Evolutionary conservation across 257 asterid species (phyloP).

Genomic region (Coffea eugenioides): DNA sequence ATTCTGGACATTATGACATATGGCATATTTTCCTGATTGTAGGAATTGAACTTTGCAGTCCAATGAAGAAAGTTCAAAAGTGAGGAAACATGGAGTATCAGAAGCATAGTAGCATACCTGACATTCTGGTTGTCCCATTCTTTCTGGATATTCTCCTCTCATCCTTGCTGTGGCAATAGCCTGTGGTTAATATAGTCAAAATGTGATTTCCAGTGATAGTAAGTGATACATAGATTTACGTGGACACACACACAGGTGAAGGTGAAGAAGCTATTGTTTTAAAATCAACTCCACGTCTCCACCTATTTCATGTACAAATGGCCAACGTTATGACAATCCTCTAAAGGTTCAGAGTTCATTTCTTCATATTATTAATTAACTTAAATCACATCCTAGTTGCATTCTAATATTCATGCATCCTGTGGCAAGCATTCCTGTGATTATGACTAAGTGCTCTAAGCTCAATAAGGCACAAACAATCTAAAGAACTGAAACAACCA

Average conservation of each 20-base stretch:
- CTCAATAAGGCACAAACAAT: neutral
- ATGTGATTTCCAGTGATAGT: constrained; percentile 10
- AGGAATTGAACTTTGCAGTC: no score
- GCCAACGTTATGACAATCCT: neutral
- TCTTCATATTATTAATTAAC: neutral
- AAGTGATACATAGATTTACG: neutral
- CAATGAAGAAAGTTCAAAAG: neutral
- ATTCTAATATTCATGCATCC: neutral
- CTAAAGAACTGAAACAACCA: neutral
- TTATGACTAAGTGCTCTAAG: neutral
- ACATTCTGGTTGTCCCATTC: constrained; percentile 90
- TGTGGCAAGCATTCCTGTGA: neutral
- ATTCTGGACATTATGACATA: neutral
- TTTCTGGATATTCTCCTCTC: constrained; percentile 95
- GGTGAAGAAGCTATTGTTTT: neutral
- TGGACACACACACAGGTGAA: neutral
- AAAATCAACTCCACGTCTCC: neutral
- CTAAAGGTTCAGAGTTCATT: constrained; percentile 2
- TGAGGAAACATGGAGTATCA: neutral
- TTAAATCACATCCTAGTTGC: neutral
- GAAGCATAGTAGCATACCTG: constrained; percentile 47
- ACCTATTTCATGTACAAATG: neutral
- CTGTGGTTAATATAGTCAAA: constrained; percentile 37
- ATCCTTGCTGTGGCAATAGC: constrained; percentile 86
- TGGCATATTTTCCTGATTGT: neutral